These are phyloP conservation scores for Panus rudis DNA, from an alignment of 768 basidiomycete genomes.

Conservation along the genomic window DNA sequence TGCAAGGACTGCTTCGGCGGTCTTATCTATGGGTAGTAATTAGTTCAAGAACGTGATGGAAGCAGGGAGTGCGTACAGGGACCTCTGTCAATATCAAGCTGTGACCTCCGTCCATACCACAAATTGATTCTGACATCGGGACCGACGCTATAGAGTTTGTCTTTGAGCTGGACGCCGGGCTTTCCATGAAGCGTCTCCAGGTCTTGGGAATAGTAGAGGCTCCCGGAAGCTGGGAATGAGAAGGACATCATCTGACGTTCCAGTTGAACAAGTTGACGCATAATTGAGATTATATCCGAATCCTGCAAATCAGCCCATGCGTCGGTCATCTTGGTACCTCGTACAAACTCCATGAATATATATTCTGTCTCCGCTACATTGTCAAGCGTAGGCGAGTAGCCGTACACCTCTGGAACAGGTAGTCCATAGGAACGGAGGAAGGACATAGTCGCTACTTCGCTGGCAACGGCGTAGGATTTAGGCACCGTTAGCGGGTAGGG, in stretches of 20 bases:
- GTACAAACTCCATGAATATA: conserved; percentile 9
- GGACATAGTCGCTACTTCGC: conserved; percentile 19
- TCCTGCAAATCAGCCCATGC: conserved; percentile 6
- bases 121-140: conserved; percentile 34
- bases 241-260: conserved; percentile 36
- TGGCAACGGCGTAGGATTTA: conserved; percentile 16
- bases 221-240: conserved; percentile 43
- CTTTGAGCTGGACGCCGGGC: conserved; percentile 25
- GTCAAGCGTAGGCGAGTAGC: conserved; percentile 11
- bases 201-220: conserved; percentile 41
- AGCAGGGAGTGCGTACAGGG: conserved; percentile 21
- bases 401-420: conserved; percentile 19
- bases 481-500: conserved; percentile 18
- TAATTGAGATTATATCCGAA: conserved; percentile 3
- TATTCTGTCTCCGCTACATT: conserved; percentile 10
- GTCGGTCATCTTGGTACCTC: conserved; percentile 7
- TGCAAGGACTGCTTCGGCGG: conserved; percentile 35
- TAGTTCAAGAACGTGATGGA: conserved; percentile 21
- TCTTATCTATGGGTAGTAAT: conserved; percentile 34
- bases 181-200: conserved; percentile 31
- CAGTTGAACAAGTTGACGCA: conserved; percentile 4
- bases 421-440: conserved; percentile 16
- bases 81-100: conserved; percentile 42
- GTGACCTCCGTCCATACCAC: conserved; percentile 44
- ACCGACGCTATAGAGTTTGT: conserved; percentile 17